Conservation (phyloP, 2,329 filamentous ascomycete genomes). For the Talaromyces sp. region DNA sequence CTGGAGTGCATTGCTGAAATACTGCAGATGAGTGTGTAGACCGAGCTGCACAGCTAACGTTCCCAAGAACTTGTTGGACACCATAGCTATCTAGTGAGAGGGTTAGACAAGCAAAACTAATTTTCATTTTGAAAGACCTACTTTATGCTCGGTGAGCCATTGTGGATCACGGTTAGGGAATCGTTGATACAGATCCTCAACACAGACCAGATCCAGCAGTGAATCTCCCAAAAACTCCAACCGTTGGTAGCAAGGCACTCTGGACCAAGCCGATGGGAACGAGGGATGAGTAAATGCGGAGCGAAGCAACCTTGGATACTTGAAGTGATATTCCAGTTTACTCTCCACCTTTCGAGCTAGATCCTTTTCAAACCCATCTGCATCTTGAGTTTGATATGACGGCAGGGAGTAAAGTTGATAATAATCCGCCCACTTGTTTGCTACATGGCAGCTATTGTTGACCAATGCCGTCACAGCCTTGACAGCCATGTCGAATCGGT, state of each 20-base stretch:
- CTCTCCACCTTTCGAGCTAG: slow-evolving; percentile 60
- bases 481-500: slow-evolving; percentile 56
- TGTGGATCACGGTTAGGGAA: slow-evolving; percentile 81
- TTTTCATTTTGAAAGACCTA: slow-evolving; percentile 16
- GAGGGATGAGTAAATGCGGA: slow-evolving; percentile 89
- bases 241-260: slow-evolving; percentile 82
- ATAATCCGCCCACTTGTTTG: slow-evolving; percentile 69
- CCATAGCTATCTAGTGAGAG: slow-evolving; percentile 75
- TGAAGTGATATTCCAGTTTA: slow-evolving; percentile 63
- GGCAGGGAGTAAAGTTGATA: slow-evolving; percentile 63
- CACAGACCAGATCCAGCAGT: slow-evolving; percentile 76
- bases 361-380: slow-evolving; percentile 63
- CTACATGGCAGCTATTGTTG: slow-evolving; percentile 56
- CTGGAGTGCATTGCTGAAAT: slow-evolving; percentile 32
- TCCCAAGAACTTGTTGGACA: slow-evolving; percentile 89
- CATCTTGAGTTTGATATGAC: slow-evolving; percentile 58
- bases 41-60: slow-evolving; percentile 72
- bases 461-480: slow-evolving; percentile 58
- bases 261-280: slow-evolving; percentile 66
- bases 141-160: slow-evolving; percentile 95
- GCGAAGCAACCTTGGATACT: slow-evolving; percentile 66
- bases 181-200: slow-evolving; percentile 72
- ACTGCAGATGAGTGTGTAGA: slow-evolving; percentile 67
- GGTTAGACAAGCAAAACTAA: background rate
- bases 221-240: slow-evolving; percentile 91